Base-by-base conservation (phyloP, 495 filamentous ascomycete species). In the Penicillium cinerascens region DNA sequence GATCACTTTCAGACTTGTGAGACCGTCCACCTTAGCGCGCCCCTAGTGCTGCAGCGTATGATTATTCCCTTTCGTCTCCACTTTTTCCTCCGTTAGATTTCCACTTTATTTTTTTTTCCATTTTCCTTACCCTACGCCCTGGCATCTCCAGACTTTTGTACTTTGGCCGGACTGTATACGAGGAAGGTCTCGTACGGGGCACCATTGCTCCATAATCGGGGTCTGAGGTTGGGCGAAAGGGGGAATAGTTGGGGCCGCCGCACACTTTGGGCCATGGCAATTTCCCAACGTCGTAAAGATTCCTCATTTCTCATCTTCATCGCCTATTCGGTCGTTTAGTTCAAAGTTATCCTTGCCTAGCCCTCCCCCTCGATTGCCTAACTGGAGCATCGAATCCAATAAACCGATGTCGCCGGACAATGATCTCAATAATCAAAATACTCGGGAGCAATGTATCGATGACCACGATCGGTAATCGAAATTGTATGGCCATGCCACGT, bases 1-100 rank as follows among this genome's bases (percentile, higher is more conserved):
- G 65, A 70, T 71, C 70, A 68, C 50, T 54, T 60, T 52, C 35
- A 44, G 48, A 47, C 52, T 55, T 55, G 56, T 61, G 63, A 66
- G 60, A 63, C 62, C 62, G 41, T 58, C 60, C 17, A 33, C 60
- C 41, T 63, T 66, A 61, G 63, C 57, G 63, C 39, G 60, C 54
- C 63, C 60, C 60, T 63, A 61, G 58, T 61, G 45, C 52, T 61
- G 45, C 46, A 44, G 49, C 52, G 51, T 51, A 41, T 59, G 58
- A 59, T 13, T 56, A 59, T 51, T 48, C 54, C 54, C 50, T 52
- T 42, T 56, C 52, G 16, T 52, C 61, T 40, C 58, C 61, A 56
- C 60, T 60, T 10, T 11, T 16, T 23, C 26, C 36, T 9, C 26
- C 26, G 11, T 29, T 29, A 8, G 2, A 37, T 16, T 38, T 29